phyloP scores from a whole-genome alignment of 2,329 filamentous ascomycete genomes.

The Penicillium janthinellum region DNA sequence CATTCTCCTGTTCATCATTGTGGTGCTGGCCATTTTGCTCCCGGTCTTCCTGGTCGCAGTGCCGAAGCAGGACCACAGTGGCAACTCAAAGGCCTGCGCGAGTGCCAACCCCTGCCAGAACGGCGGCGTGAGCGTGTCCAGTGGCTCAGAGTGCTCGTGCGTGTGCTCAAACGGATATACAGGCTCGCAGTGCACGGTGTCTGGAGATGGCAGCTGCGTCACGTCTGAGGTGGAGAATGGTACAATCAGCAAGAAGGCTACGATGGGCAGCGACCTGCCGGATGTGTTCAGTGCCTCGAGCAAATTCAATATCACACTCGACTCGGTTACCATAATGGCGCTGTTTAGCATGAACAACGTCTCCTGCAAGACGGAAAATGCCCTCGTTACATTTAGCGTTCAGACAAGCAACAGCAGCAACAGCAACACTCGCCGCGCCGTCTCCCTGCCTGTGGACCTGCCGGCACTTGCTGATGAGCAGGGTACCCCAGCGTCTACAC shows the following conservation, averaged over 20 bases:
- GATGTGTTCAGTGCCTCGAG: slow-evolving; percentile 66
- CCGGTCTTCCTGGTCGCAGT: slow-evolving; percentile 68
- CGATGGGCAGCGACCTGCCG: slow-evolving; percentile 77
- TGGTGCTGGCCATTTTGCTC: slow-evolving; percentile 80
- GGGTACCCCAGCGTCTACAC: slow-evolving; percentile 10
- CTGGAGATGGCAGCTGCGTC: slow-evolving; percentile 57
- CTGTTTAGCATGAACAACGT: slow-evolving; percentile 75
- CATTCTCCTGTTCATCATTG: slow-evolving; percentile 68
- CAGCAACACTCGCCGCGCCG: slow-evolving; percentile 32
- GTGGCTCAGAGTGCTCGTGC: slow-evolving; percentile 72
- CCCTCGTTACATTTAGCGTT: slow-evolving; percentile 76
- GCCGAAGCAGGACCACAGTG: slow-evolving; percentile 51
- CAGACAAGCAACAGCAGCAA: slow-evolving; percentile 16
- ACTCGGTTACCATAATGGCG: slow-evolving; percentile 68
- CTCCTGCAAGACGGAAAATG: slow-evolving; percentile 82
- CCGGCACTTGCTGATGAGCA: slow-evolving; percentile 3
- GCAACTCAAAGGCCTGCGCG: slow-evolving; percentile 55
- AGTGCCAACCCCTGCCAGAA: slow-evolving; percentile 70
- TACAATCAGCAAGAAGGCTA: slow-evolving; percentile 62
- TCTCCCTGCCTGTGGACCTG: slow-evolving; percentile 7
- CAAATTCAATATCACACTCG: slow-evolving; percentile 77
- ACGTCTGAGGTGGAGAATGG: slow-evolving; percentile 50
- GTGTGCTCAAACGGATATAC: slow-evolving; percentile 89
- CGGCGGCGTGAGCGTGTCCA: slow-evolving; percentile 74
- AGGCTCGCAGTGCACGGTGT: slow-evolving; percentile 58